A percentile compares a stretch with the other conserved stretches of the same genome.
These are phyloP conservation scores for Heliosperma pusillum DNA, from an alignment of 148 eudicot genomes.

Conservation along the genomic window DNA sequence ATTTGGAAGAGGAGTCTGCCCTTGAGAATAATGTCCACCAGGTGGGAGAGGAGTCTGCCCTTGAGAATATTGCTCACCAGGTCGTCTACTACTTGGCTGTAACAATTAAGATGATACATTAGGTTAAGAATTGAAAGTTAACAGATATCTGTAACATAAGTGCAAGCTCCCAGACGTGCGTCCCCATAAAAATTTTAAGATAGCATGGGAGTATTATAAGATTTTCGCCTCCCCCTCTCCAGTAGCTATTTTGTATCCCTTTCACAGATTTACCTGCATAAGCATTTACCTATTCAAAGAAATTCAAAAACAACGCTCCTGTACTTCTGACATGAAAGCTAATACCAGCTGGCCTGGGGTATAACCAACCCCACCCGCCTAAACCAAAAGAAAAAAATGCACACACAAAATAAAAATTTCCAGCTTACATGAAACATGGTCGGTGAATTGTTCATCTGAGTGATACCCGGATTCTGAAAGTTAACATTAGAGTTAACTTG, in stretches of 20 bases:
- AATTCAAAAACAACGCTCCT: background rate
- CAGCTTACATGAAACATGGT: constrained; percentile 66
- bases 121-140: background rate
- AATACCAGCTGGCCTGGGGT: background rate
- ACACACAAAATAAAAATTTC: background rate
- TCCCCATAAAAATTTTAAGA: background rate
- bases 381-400: background rate
- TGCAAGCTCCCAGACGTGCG: background rate
- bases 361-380: background rate
- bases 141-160: background rate
- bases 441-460: constrained; percentile 72
- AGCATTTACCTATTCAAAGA: background rate
- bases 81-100: constrained; percentile 56
- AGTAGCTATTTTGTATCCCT: background rate
- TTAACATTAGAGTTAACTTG: constrained; percentile 54
- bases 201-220: background rate
- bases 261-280: background rate
- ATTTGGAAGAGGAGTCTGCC: constrained; percentile 25
- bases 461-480: constrained; percentile 67
- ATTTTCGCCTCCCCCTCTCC: background rate
- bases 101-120: constrained; percentile 9
- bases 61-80: constrained; percentile 46
- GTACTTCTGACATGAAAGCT: background rate
- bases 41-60: constrained; percentile 32
- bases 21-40: constrained; percentile 39